Base-by-base conservation (phyloP, 306 rosid species). In the Acacia acuminata region DNA sequence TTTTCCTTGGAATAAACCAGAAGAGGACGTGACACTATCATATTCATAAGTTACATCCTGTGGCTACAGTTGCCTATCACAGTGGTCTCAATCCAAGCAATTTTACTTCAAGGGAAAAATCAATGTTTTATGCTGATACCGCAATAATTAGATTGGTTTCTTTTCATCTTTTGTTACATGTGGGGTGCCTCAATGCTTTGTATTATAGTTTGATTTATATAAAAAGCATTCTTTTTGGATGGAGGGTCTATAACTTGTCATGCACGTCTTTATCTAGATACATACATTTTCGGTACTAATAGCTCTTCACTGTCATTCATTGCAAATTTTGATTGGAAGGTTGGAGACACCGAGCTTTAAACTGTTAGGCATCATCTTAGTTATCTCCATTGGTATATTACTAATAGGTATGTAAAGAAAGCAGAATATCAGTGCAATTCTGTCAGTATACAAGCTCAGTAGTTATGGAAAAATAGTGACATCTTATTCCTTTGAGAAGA, bases 321-420 rank as follows among this genome's bases (percentile, higher is more conserved):
- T 77, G 55, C 70, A 65, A 86, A 77, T 22, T 67, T 82, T 81
- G 72, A 76, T 77, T 86, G 80, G 67, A 88, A 96, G 99, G 93
- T 94, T 96, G 99, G 99, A 96, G 91, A 71, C 88, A 58, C 94
- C 97, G 38, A 94, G 99, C 83, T 32, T 86, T 76, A 94, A 84
- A 90, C 92, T 96, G 65, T 91, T 96, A 1, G 99, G 98, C 87
- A 96, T 96, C 82, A 96, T 96, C 73, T 69, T 90, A 67, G 64
- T 96, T 22, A 96, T 96, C 82, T 96, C 94, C 76, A 27, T 88
- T 75, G 98, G 99, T 84, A 90, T 96, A 85, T 90, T 96, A 77
- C 88, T 96, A 84, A 92, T 98, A 86, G 99, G 99, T 96, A 89
- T 74, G 30, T 20, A 47, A 34, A 10, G 64, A 80, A 73, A 74